These are phyloP conservation scores for Candida multigemmis DNA, from an alignment of 805 yeast species.

Conservation along the genomic window DNA sequence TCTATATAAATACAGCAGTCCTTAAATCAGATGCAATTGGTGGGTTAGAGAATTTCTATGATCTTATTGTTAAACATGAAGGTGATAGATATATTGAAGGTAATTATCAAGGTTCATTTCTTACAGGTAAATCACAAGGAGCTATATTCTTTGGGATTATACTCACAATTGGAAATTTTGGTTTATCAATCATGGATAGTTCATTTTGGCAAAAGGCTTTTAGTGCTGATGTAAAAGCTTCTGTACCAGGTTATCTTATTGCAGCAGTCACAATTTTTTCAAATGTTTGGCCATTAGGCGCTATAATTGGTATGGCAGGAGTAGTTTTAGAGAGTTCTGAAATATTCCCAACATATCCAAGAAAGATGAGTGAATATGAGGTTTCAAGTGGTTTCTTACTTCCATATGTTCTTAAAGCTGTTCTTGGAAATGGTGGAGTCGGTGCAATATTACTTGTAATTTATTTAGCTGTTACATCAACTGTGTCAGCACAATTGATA, in stretches of 20 bases:
- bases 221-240: constrained; percentile 23
- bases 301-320: constrained; percentile 24
- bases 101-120: constrained; percentile 21
- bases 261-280: constrained; percentile 23
- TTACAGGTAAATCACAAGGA: constrained; percentile 28
- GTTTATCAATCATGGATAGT: constrained; percentile 28
- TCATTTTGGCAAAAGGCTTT: constrained; percentile 34
- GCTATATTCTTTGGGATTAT: constrained; percentile 25
- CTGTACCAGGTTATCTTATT: constrained; percentile 27
- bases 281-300: constrained; percentile 27
- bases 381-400: constrained; percentile 20
- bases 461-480: constrained; percentile 32
- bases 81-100: constrained; percentile 17
- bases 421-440: constrained; percentile 19
- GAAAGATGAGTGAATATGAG: constrained; percentile 16
- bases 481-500: constrained; percentile 31
- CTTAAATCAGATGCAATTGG: constrained; percentile 15
- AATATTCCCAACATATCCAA: constrained; percentile 22
- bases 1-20: constrained; percentile 17
- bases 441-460: constrained; percentile 23
- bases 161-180: constrained; percentile 25
- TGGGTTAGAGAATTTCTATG: constrained; percentile 18
- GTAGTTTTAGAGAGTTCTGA: constrained; percentile 15
- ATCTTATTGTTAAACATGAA: constrained; percentile 9
- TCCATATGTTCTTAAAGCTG: constrained; percentile 20